Evolutionary conservation across 2,329 filamentous ascomycete genomes (phyloP).

Genomic region (Penicillium decumbens): DNA sequence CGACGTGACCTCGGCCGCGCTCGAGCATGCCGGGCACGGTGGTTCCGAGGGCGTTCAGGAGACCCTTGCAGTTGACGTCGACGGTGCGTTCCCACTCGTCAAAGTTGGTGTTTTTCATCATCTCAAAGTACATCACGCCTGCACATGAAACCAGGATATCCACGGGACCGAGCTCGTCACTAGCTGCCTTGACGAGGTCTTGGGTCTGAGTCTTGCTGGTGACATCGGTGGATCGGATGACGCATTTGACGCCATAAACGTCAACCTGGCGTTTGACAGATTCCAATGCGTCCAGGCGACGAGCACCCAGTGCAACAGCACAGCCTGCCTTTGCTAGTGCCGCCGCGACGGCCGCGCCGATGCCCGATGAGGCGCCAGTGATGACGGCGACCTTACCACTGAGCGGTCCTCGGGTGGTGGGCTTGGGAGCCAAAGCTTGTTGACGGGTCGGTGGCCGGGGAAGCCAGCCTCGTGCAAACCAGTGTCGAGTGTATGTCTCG

Average conservation of each 20-base stretch:
- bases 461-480: constrained; percentile 75
- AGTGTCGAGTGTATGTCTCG: constrained; percentile 73
- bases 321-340: constrained; percentile 67
- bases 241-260: constrained; percentile 57
- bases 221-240: constrained; percentile 68
- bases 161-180: constrained; percentile 62
- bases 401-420: constrained; percentile 55
- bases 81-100: constrained; percentile 79
- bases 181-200: constrained; percentile 57
- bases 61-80: constrained; percentile 81
- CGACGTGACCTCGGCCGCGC: constrained; percentile 66
- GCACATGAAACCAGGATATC: constrained; percentile 78
- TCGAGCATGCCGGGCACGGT: constrained; percentile 67
- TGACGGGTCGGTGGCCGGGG: constrained; percentile 55
- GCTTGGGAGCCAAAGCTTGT: constrained; percentile 44
- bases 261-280: constrained; percentile 59
- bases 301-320: constrained; percentile 66
- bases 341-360: constrained; percentile 68
- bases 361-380: constrained; percentile 75
- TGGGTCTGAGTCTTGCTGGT: constrained; percentile 64
- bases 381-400: constrained; percentile 67
- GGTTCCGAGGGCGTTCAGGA: constrained; percentile 66
- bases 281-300: constrained; percentile 65
- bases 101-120: constrained; percentile 71
- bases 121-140: constrained; percentile 83